A percentile compares a stretch with the other conserved stretches of the same genome.
Evolutionary conservation across 805 yeast species (phyloP).

Genomic region (Pichia thaimueangensis): DNA sequence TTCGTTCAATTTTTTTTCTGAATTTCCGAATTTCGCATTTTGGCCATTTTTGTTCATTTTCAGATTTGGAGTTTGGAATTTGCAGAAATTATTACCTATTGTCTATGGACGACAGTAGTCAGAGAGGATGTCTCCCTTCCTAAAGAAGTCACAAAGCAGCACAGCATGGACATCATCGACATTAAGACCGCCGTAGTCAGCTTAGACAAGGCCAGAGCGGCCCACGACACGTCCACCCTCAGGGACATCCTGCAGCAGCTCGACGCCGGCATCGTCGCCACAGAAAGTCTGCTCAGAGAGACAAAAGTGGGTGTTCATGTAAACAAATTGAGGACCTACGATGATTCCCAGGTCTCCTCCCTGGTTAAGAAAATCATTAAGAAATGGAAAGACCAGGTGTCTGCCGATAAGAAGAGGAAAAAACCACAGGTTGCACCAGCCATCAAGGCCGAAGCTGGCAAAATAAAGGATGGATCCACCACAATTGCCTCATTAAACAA

Average conservation of each 20-base stretch:
- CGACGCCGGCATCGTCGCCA: constrained; percentile 69
- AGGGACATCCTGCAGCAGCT: constrained; percentile 59
- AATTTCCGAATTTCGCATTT: neutral
- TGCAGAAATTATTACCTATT: too few relatives aligned
- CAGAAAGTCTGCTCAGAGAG: constrained; percentile 80
- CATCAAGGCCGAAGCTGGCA: neutral
- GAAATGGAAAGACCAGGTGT: constrained; percentile 86
- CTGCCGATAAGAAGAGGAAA: constrained; percentile 45
- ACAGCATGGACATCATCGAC: constrained; percentile 48
- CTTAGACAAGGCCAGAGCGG: constrained; percentile 55
- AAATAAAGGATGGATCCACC: too few relatives aligned
- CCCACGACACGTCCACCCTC: constrained; percentile 52
- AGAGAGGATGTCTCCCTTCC: too few relatives aligned
- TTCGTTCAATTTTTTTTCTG: too few relatives aligned
- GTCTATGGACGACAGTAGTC: too few relatives aligned
- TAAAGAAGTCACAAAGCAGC: constrained; percentile 39
- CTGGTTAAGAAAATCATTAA: constrained; percentile 79
- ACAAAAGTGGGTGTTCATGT: constrained; percentile 97
- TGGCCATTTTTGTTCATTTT: constrained; percentile 1
- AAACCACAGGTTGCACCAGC: neutral
- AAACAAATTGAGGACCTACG: constrained; percentile 70
- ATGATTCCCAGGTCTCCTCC: constrained; percentile 58
- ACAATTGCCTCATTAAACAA: constrained; percentile 5
- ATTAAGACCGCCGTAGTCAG: constrained; percentile 61
- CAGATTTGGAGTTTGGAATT: neutral